Conservation (phyloP, 306 rosid species). For the Quercus robur region DNA sequence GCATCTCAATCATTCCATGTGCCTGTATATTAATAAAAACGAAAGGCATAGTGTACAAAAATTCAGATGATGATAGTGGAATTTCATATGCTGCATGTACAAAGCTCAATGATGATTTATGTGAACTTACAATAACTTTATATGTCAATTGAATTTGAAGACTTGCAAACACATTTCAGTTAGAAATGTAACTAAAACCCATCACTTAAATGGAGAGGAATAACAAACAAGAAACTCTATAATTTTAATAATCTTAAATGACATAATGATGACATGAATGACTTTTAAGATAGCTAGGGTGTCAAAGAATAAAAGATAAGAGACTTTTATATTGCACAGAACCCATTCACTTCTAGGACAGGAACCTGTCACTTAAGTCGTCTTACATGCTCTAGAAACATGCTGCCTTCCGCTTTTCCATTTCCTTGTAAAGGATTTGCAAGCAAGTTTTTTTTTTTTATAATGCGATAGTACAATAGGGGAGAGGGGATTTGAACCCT, state of each 20-base stretch:
- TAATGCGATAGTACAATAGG: no score
- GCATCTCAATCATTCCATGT: constrained; percentile 91
- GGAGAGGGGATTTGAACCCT: no score
- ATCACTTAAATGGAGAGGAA: neutral
- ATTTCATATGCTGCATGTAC: neutral
- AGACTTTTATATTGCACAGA: neutral
- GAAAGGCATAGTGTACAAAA: constrained; percentile 11
- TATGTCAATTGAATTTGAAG: neutral
- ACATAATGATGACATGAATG: neutral
- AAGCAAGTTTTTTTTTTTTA: neutral
- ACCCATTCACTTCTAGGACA: neutral
- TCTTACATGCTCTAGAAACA: neutral
- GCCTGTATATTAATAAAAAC: constrained; percentile 40
- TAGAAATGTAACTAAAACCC: neutral
- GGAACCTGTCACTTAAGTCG: neutral
- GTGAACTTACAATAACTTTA: neutral
- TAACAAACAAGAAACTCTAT: neutral
- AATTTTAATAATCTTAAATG: constrained; percentile 3
- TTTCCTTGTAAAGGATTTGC: neutral
- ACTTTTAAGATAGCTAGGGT: neutral
- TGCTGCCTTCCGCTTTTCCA: neutral
- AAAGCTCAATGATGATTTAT: constrained; percentile 1
- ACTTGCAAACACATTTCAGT: neutral
- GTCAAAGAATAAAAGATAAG: neutral
- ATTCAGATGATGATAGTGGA: constrained; percentile 6